Evolutionary conservation across 768 basidiomycete genomes (phyloP), one percentile per base, ranked within the genome.

Genomic region (Gyrodon lividus): DNA sequence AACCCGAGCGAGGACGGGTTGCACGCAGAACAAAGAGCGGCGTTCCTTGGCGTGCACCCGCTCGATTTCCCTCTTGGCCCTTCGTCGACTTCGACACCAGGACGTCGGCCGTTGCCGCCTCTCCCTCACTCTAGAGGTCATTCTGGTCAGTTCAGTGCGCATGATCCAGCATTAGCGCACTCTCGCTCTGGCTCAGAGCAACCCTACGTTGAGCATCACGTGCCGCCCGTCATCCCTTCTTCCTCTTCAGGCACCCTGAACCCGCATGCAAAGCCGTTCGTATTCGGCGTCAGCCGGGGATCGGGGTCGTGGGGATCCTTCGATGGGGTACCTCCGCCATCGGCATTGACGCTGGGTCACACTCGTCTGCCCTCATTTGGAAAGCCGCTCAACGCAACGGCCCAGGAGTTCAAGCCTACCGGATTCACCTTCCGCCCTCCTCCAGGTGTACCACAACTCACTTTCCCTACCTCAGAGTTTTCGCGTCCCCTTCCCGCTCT

Each of bases 1-100:
- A 93, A 93, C 67, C 91, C 91, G 1, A 91, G 89, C 59, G 91
- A 93, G 54, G 90, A 92, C 61, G 83, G 78, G 17, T 62, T 65
- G 57, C 65, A 54, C 9, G 62, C 64, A 4, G 64, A 65, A 46
- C 58, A 71, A 56, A 54, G 70, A 61, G 56, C 75, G 14, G 58
- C 77, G 24, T 82, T 79, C 59, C 67, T 79, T 6, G 76, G 74
- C 6, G 62, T 77, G 41, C 68, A 72, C 41, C 68, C 70, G 4
- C 56, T 72, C 50, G 70, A 76, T 22, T 80, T 77, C 54, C 77
- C 76, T 47, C 70, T 77, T 7, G 71, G 74, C 2, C 74, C 77
- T 5, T 70, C 73, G 2, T 78, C 80, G 10, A 72, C 72, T 34
- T 66, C 69, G n/a, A 69, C 67, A 38, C 73, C 69, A 37, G 70